Evolutionary conservation across 225 moss, liverwort and hornwort genomes (phyloP).

Genomic region (Pseudisothecium myosuroides): DNA sequence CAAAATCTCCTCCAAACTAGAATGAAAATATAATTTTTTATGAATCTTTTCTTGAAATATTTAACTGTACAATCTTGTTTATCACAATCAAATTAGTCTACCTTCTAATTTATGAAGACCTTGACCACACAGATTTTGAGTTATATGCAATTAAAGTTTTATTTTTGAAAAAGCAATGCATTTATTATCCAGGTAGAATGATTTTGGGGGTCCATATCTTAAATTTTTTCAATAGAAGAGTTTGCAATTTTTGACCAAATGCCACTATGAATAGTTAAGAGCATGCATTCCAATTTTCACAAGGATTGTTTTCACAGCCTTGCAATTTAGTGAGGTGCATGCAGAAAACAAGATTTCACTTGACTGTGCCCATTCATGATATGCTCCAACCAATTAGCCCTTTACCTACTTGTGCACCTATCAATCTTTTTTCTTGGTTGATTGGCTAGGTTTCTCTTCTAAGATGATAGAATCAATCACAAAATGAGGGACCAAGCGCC

Average conservation of each 20-base stretch:
- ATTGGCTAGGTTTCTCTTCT: too few relatives aligned
- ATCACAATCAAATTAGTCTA: background rate
- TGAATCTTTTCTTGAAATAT: background rate
- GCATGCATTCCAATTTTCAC: too few relatives aligned
- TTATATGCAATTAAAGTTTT: background rate
- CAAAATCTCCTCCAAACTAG: too few relatives aligned
- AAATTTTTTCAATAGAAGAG: too few relatives aligned
- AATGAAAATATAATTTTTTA: background rate
- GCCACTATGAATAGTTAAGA: too few relatives aligned
- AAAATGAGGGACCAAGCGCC: too few relatives aligned
- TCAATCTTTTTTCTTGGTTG: too few relatives aligned
- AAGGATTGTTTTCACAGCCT: background rate
- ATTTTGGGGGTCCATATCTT: too few relatives aligned
- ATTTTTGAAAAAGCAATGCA: background rate
- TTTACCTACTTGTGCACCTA: too few relatives aligned
- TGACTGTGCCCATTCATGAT: background rate
- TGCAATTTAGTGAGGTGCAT: background rate
- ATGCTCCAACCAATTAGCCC: too few relatives aligned
- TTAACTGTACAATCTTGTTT: background rate
- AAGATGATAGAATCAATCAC: too few relatives aligned
- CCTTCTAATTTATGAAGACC: background rate
- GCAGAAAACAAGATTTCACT: background rate
- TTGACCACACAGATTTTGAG: background rate
- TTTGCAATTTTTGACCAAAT: too few relatives aligned
- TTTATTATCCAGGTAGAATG: rapidly evolving